phyloP scores from a whole-genome alignment of 768 basidiomycete species.

The Suillus tomentosus region DNA sequence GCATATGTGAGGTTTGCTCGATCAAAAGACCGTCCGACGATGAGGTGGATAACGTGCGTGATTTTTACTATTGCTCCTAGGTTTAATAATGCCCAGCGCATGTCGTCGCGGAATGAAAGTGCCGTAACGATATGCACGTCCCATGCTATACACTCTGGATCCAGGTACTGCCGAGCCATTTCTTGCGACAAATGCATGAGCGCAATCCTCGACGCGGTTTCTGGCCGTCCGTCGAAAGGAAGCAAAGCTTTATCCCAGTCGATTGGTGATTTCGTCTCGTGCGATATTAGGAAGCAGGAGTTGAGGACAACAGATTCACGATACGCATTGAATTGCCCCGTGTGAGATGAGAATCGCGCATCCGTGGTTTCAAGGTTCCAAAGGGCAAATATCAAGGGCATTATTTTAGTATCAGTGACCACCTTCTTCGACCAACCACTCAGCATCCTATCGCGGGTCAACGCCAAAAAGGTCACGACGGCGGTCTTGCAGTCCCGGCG shows the following conservation, averaged over 20 bases:
- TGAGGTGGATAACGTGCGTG: constrained; percentile 23
- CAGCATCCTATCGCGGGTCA: constrained; percentile 27
- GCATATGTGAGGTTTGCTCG: constrained; percentile 18
- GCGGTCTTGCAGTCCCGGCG: constrained; percentile 28
- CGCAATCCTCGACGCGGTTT: constrained; percentile 21
- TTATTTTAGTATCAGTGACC: constrained; percentile 26
- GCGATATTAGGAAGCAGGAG: constrained; percentile 28
- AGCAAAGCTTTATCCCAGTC: constrained; percentile 28
- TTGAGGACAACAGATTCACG: constrained; percentile 34
- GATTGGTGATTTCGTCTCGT: constrained; percentile 21
- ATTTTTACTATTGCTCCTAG: constrained; percentile 27
- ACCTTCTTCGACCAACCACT: constrained; percentile 30
- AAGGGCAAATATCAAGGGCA: constrained; percentile 30
- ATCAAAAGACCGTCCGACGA: constrained; percentile 21
- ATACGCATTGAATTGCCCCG: constrained; percentile 12
- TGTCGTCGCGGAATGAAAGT: constrained; percentile 21
- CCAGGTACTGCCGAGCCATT: constrained; percentile 21
- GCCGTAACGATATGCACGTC: constrained; percentile 30
- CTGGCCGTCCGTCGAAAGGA: constrained; percentile 23
- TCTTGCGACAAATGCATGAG: constrained; percentile 30
- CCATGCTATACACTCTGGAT: constrained; percentile 30
- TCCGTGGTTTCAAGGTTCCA: constrained; percentile 31
- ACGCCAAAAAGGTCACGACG: constrained; percentile 28
- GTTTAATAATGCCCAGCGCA: constrained; percentile 22
- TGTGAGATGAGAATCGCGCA: constrained; percentile 26